Evolutionary conservation across 2,329 filamentous ascomycete genomes (phyloP), one percentile per base, ranked within the genome.

Genomic region (Mycogone perniciosa): DNA sequence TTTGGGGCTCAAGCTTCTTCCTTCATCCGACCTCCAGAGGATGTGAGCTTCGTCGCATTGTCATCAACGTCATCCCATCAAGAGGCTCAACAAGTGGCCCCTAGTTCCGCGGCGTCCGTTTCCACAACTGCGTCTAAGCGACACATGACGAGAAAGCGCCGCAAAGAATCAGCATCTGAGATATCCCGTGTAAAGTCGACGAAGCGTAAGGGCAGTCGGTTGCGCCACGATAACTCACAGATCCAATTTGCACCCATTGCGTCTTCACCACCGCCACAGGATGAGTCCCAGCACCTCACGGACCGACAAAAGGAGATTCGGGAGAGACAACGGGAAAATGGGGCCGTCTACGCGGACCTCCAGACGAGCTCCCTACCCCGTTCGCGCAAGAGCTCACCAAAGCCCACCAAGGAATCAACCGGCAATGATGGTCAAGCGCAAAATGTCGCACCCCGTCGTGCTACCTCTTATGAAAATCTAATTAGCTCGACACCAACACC

Each of bases 211-310:
- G 62, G 52, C 27, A 80, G 76, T 13, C 80, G 79, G 53, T 72
- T 84, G 30, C 81, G 86, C 33, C 89, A 95, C 59, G 81, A 95
- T 55, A 80, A 95, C 66, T 95, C 89, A 0, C 89, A 95, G 61
- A 77, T 95, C 29, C 77, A 88, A 40, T 93, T 93, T 60, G 81
- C 85, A 3, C 71, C 81, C 0, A 85, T 92, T 43, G 77, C 80
- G 9, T 81, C 84, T 0, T 65, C 76, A 3, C 69, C 75, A 4
- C 68, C 74, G 4, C 67, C 70, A 10, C 68, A 66, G 0, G 62
- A 76, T 2, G 84, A 88, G 50, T 89, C 86, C 0, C 89, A 93
- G 59, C 69, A 84, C 13, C 71, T 95, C 44, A 95, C 89, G 0
- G 87, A 91, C 34, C 80, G 82, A 40, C 89, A 95, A 64, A 85